A percentile compares a stretch with the other conserved stretches of the same genome.
These are phyloP conservation scores for Kodamaea sp. DNA, from an alignment of 1,139 yeast genomes.

Conservation along the genomic window DNA sequence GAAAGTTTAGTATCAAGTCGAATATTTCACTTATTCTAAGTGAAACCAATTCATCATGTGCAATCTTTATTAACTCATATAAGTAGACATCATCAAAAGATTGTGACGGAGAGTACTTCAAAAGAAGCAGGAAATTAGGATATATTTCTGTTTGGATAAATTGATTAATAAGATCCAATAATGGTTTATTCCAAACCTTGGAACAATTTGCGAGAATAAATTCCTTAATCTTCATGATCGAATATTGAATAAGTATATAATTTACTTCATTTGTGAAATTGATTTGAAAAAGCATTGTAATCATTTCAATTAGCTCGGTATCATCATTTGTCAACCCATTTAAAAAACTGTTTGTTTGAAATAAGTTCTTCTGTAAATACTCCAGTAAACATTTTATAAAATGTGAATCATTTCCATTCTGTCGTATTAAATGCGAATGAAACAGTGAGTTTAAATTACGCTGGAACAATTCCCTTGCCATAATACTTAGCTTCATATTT, in stretches of 20 bases:
- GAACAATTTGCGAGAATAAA: conserved; percentile 36
- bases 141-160: conserved; percentile 39
- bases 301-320: conserved; percentile 11
- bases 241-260: conserved; percentile 37
- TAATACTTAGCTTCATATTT: conserved; percentile 20
- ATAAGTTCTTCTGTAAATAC: conserved; percentile 10
- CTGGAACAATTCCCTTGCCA: conserved; percentile 20
- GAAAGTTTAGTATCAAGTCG: conserved; percentile 57
- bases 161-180: conserved; percentile 32
- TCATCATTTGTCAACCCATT: neutral
- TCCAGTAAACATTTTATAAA: conserved; percentile 7
- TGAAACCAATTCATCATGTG: conserved; percentile 44
- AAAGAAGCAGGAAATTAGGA: conserved; percentile 32
- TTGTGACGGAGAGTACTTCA: conserved; percentile 17
- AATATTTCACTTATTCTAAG: conserved; percentile 63
- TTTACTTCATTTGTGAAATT: conserved; percentile 33
- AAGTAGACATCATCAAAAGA: conserved; percentile 19
- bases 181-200: conserved; percentile 40
- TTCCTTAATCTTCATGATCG: conserved; percentile 37
- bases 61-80: conserved; percentile 34
- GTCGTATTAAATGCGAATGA: conserved; percentile 14
- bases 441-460: conserved; percentile 29
- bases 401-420: conserved; percentile 3
- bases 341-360: conserved; percentile 1
- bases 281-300: conserved; percentile 22